Conservation (phyloP, 2,329 filamentous ascomycete species). For the Fusarium ramigenum region DNA sequence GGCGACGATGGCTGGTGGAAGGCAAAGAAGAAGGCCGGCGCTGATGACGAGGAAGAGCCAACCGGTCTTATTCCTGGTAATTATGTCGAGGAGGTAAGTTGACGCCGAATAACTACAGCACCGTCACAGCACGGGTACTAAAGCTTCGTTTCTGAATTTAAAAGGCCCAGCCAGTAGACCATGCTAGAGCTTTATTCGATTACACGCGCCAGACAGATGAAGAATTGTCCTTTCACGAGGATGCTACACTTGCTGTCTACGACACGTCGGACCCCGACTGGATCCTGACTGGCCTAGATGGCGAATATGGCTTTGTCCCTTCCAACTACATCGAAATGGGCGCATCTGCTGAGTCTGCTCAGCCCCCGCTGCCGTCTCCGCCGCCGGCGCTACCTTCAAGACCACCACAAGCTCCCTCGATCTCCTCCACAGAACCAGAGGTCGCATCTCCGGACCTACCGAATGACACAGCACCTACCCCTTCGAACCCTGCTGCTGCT, state of each 20-base stretch:
- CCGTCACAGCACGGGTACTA: background rate
- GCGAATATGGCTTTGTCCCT: conserved; percentile 92
- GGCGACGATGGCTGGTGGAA: conserved; percentile 90
- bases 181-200: conserved; percentile 95
- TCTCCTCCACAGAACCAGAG: conserved; percentile 32
- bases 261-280: conserved; percentile 94
- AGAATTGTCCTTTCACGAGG: conserved; percentile 94
- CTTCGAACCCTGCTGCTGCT: conserved; percentile 60
- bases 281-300: conserved; percentile 87
- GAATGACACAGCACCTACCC: conserved; percentile 30
- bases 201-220: conserved; percentile 98
- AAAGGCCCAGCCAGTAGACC: conserved; percentile 68
- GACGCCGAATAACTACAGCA: background rate
- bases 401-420: conserved; percentile 46
- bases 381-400: conserved; percentile 58
- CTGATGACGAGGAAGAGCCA: conserved; percentile 89
- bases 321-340: conserved; percentile 91
- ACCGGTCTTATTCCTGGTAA: conserved; percentile 92
- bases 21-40: conserved; percentile 87
- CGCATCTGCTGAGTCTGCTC: conserved; percentile 56
- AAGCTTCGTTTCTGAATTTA: background rate
- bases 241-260: conserved; percentile 83
- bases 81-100: conserved; percentile 86
- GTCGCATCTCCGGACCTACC: conserved; percentile 46
- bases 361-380: conserved; percentile 46